These are phyloP conservation scores for Eutrema salsugineum DNA, from an alignment of 441 rosid genomes.

Conservation along the genomic window DNA sequence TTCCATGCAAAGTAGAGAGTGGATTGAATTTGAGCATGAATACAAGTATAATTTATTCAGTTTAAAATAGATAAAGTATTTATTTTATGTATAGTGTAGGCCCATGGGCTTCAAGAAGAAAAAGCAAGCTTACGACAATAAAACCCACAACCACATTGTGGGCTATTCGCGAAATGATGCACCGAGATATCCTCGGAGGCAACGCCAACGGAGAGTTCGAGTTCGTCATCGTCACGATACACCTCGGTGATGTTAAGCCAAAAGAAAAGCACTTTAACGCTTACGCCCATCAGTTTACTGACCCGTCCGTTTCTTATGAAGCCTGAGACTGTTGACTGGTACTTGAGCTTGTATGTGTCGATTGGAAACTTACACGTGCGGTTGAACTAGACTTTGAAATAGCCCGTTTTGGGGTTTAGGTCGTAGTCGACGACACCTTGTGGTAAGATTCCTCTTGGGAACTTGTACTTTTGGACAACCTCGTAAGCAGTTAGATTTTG, in stretches of 20 bases:
- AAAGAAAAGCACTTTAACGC: slow-evolving; percentile 46
- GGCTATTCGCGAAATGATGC: slow-evolving; percentile 38
- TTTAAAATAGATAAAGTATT: background rate
- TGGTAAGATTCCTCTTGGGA: slow-evolving; percentile 57
- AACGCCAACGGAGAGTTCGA: slow-evolving; percentile 53
- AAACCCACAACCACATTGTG: slow-evolving; percentile 59
- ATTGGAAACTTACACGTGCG: slow-evolving; percentile 41
- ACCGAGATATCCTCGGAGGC: slow-evolving; percentile 50
- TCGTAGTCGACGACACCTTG: slow-evolving; percentile 39
- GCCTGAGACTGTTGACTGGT: slow-evolving; percentile 46
- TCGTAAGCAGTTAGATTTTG: slow-evolving; percentile 33
- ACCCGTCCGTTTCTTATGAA: slow-evolving; percentile 41
- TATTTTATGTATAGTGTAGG: background rate
- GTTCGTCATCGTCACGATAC: slow-evolving; percentile 42
- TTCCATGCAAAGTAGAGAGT: background rate
- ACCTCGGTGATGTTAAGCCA: slow-evolving; percentile 57
- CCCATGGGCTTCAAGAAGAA: slow-evolving; percentile 17
- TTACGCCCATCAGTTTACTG: slow-evolving; percentile 40
- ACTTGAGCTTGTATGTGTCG: slow-evolving; percentile 46
- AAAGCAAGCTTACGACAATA: slow-evolving; percentile 30
- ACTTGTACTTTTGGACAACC: slow-evolving; percentile 38
- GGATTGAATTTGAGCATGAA: background rate
- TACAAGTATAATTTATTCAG: background rate
- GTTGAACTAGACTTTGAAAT: slow-evolving; percentile 34
- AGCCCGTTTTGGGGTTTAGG: slow-evolving; percentile 38